Evolutionary conservation across 768 basidiomycete species (phyloP), one percentile per base, ranked within the genome.

Genomic region (Leccinum incarnatum): DNA sequence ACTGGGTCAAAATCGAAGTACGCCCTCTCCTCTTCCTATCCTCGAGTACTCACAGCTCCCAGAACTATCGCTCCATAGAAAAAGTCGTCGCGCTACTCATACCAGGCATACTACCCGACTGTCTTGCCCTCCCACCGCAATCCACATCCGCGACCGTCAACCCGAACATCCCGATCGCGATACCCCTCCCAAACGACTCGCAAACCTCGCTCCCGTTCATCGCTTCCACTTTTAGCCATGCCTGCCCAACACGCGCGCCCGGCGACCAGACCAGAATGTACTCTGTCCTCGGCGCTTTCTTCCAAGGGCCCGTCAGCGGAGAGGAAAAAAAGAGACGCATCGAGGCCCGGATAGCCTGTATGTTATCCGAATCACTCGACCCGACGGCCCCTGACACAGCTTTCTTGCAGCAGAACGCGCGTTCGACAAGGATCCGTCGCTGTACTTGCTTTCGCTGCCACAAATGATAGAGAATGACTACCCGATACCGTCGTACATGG

Each of bases 381-480:
- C 5, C 29, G 17, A 46, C 40, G 11, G 3, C 17, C 51, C 12
- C 49, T 73, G 17, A 68, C 60, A 25, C 29, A 19, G 2, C 46
- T 50, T 57, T 34, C 2, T 49, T 59, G 66, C 65, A 87, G 86
- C 81, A 75, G 85, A 88, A 73, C 78, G 79, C 54, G 75, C 76
- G n/a, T 79, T 81, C 62, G 81, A 86, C 46, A 82, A 81, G 62
- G 82, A 85, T 40, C 87, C 93, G 5, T 69, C 83, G 53, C 79
- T 85, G 55, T 96, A 93, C 74, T 68, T 91, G 45, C 78, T 98
- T 36, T 83, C 87, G 0, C 73, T 86, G 23, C 86, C 91, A 60
- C 89, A 95, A 69, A 95, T 98, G 93, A 79, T 91, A 54, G 93
- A 98, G 67, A 93, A 98, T 67, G 93, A 95, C 54, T 98, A 98